Percentiles rank a stretch among this genome's conserved stretches.
These are phyloP conservation scores for Heliamphora pulchella DNA, from an alignment of 179 eudicot genomes.

Conservation along the genomic window DNA sequence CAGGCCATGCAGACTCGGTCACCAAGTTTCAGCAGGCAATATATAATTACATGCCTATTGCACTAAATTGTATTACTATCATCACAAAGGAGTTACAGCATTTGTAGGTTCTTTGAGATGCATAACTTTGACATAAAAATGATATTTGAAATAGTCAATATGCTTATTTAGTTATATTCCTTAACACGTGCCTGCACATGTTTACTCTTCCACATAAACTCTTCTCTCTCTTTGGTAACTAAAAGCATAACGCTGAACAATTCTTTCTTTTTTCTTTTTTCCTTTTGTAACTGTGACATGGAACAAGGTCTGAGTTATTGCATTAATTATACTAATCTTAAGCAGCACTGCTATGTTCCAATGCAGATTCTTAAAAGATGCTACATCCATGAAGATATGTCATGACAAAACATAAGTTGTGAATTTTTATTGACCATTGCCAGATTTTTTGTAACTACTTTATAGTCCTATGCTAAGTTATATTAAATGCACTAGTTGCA, in stretches of 20 bases:
- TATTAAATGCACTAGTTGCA: background rate
- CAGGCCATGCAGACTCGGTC: conserved; percentile 27
- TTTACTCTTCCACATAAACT: background rate
- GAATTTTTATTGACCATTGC: background rate
- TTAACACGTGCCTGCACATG: conserved; percentile 8
- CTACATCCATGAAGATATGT: background rate
- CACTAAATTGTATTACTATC: background rate
- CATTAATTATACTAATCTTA: background rate
- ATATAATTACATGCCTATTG: background rate
- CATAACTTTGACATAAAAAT: background rate
- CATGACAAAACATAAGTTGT: background rate
- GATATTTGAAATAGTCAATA: background rate
- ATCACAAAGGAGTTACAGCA: conserved; percentile 2
- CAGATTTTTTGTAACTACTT: background rate
- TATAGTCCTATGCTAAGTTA: background rate
- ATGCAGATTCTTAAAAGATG: background rate
- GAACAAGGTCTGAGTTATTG: background rate
- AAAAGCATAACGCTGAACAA: background rate
- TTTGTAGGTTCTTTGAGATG: conserved; percentile 2
- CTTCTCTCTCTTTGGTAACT: background rate
- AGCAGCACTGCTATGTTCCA: background rate
- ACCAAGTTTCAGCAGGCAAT: conserved; percentile 71
- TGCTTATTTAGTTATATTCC: background rate
- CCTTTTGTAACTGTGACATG: background rate
- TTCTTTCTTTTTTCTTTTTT: background rate